phyloP scores from a whole-genome alignment of 257 asterid genomes.

The Gardenia jasminoides region DNA sequence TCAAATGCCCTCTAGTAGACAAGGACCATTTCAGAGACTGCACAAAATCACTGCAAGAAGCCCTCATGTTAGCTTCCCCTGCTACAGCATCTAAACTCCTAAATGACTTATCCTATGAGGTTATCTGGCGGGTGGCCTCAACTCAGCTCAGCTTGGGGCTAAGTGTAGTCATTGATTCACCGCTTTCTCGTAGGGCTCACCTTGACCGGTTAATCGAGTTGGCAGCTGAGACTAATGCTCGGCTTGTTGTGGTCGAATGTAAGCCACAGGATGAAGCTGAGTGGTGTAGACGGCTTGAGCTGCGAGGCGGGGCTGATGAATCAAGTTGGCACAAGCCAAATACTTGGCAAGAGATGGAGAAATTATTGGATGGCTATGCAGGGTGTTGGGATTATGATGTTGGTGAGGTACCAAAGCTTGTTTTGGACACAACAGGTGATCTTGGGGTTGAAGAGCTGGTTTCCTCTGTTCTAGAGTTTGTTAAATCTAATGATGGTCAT shows the following conservation, averaged over 20 bases:
- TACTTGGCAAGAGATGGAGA: constrained; percentile 67
- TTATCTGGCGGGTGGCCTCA: constrained; percentile 51
- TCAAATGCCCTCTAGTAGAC: constrained; percentile 62
- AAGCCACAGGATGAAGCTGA: constrained; percentile 51
- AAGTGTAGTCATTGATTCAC: constrained; percentile 58
- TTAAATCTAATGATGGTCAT: constrained; percentile 9
- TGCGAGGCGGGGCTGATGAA: constrained; percentile 38
- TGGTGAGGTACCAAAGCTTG: constrained; percentile 51
- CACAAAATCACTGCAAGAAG: constrained; percentile 41
- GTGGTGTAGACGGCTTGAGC: constrained; percentile 68
- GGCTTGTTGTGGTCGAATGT: constrained; percentile 56
- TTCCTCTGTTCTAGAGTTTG: constrained; percentile 34
- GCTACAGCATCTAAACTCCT: constrained; percentile 38
- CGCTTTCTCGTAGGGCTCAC: constrained; percentile 52
- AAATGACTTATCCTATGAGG: constrained; percentile 68
- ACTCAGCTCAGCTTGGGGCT: constrained; percentile 60
- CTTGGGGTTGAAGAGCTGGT: constrained; percentile 36
- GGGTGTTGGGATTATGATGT: constrained; percentile 80
- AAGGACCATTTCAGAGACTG: constrained; percentile 69
- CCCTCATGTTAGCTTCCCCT: constrained; percentile 28
- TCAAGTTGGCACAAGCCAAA: constrained; percentile 69
- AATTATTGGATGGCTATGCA: constrained; percentile 51
- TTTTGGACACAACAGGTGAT: constrained; percentile 56
- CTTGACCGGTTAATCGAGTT: constrained; percentile 45
- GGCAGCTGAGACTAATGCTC: constrained; percentile 29